Conservation (phyloP, 1,284 basidiomycete species). For the Agroathelia rolfsii region DNA sequence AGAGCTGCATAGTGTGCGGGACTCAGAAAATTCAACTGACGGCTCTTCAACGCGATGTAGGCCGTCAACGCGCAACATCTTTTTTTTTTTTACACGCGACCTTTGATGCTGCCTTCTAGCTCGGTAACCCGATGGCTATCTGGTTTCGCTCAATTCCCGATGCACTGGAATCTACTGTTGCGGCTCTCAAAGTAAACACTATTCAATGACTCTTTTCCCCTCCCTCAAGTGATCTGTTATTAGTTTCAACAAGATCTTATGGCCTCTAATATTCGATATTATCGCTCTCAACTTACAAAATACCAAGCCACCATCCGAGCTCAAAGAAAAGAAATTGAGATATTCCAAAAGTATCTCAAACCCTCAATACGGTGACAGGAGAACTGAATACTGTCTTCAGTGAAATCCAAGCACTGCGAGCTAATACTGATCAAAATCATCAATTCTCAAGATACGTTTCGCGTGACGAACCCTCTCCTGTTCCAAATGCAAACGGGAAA, state of each 20-base stretch:
- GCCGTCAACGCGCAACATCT: constrained; percentile 13
- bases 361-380: too few relatives aligned
- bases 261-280: constrained; percentile 51
- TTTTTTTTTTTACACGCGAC: constrained; percentile 2
- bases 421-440: too few relatives aligned
- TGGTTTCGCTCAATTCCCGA: constrained; percentile 64
- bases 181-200: constrained; percentile 51
- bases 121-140: constrained; percentile 67
- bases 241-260: constrained; percentile 75
- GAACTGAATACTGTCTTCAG: too few relatives aligned
- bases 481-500: too few relatives aligned
- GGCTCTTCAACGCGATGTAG: constrained; percentile 63
- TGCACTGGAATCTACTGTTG: constrained; percentile 50
- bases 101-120: constrained; percentile 27
- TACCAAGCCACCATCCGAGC: too few relatives aligned
- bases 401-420: too few relatives aligned
- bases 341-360: too few relatives aligned
- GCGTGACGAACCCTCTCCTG: too few relatives aligned
- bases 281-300: constrained; percentile 42
- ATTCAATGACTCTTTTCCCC: constrained; percentile 5
- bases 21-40: constrained; percentile 52
- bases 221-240: constrained; percentile 4
- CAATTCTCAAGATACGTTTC: too few relatives aligned
- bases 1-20: constrained; percentile 61
- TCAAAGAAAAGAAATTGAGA: too few relatives aligned